Conservation (phyloP, 148 eudicot genomes). For the Persicaria tinctoria region DNA sequence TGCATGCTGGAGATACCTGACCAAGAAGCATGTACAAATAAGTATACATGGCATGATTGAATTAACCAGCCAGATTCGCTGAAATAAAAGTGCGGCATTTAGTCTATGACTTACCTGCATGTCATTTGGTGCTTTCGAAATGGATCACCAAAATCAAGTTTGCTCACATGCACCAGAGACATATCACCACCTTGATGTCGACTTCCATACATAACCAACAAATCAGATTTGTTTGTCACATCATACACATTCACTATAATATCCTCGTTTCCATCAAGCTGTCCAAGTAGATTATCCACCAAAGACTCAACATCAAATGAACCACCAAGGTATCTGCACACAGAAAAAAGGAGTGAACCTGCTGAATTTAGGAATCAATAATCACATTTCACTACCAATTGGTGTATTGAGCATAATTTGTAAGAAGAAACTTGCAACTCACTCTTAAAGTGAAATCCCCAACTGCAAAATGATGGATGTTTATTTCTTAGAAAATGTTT, state of each 20-base stretch:
- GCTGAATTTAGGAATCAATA: no score
- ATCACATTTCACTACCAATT: no score
- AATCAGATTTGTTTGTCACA: slow-evolving; percentile 58
- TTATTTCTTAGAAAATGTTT: background rate
- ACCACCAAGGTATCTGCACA: slow-evolving; percentile 59
- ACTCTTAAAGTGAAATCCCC: background rate
- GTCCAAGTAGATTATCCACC: slow-evolving; percentile 62
- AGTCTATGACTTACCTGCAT: slow-evolving; percentile 37
- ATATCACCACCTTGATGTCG: slow-evolving; percentile 41
- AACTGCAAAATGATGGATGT: background rate
- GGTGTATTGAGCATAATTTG: background rate
- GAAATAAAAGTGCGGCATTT: background rate
- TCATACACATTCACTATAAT: slow-evolving; percentile 62
- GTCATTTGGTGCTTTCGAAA: slow-evolving; percentile 63
- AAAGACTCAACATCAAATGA: slow-evolving; percentile 76
- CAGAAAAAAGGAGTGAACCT: background rate
- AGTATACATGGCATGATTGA: background rate
- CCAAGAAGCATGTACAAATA: slow-evolving; percentile 2
- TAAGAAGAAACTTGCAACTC: background rate
- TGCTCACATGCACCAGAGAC: slow-evolving; percentile 44
- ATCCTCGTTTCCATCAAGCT: slow-evolving; percentile 56
- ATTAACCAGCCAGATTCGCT: background rate
- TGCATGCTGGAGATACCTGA: slow-evolving; percentile 56
- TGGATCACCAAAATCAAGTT: slow-evolving; percentile 75
- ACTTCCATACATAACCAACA: slow-evolving; percentile 53